Percentiles rank a stretch among this genome's conserved stretches.
These are phyloP conservation scores for Biancaea sappan DNA, from an alignment of 306 rosid genomes.

Conservation along the genomic window DNA sequence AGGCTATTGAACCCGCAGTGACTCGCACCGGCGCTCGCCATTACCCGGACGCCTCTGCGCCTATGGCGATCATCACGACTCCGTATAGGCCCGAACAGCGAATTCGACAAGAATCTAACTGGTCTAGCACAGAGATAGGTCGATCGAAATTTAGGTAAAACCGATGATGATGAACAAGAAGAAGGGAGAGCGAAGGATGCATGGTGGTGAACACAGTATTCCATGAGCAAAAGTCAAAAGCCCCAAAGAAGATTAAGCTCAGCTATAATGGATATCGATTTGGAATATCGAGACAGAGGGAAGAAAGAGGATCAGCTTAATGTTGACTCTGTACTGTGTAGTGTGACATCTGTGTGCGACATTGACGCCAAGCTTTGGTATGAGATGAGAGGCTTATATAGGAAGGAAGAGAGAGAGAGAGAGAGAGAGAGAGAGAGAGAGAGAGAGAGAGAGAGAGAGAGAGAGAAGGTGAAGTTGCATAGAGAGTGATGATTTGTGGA, in stretches of 20 bases:
- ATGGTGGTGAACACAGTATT: conserved; percentile 34
- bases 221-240: conserved; percentile 38
- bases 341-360: too few species aligned
- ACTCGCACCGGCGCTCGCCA: conserved; percentile 40
- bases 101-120: conserved; percentile 14
- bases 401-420: too few species aligned
- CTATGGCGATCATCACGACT: neutral
- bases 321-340: too few species aligned
- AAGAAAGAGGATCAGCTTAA: neutral
- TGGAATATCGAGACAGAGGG: neutral
- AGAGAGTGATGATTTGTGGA: too few species aligned
- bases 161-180: neutral
- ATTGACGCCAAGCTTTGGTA: neutral
- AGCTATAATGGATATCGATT: neutral
- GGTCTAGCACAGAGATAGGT: neutral
- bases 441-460: too few species aligned
- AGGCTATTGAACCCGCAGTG: conserved; percentile 55
- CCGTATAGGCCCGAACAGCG: neutral
- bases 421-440: too few species aligned
- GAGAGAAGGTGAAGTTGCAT: too few species aligned
- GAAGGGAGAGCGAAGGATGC: conserved; percentile 9
- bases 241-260: neutral
- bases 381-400: too few species aligned
- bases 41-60: neutral
- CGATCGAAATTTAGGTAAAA: neutral